These are phyloP conservation scores for Aegilops longissima DNA, from an alignment of 176 grass and related monocot species.

Conservation along the genomic window DNA sequence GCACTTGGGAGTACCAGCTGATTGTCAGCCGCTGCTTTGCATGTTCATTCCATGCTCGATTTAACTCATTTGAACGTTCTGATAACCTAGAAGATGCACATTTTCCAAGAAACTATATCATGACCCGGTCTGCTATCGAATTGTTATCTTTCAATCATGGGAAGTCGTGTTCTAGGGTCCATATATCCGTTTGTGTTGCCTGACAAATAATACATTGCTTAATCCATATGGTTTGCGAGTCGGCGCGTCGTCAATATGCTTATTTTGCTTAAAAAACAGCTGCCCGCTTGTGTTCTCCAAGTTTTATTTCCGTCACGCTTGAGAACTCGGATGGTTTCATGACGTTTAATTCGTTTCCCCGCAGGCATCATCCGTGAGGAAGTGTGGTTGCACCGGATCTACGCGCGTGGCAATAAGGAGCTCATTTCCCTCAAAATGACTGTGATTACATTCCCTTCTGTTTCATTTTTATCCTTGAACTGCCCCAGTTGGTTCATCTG, in stretches of 20 bases:
- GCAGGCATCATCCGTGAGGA: neutral
- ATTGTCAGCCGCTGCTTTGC: neutral
- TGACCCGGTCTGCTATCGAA: neutral
- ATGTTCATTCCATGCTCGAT: neutral
- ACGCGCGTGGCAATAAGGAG: slow-evolving; percentile 30
- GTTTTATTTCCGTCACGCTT: neutral
- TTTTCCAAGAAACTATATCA: neutral
- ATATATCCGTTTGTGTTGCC: neutral
- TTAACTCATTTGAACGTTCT: neutral
- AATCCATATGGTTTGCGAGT: neutral
- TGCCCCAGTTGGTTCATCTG: neutral
- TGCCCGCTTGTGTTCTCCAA: neutral
- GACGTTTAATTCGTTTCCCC: neutral
- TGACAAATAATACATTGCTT: neutral
- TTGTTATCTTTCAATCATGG: neutral
- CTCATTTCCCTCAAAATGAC: neutral
- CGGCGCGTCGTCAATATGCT: neutral
- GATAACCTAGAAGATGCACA: neutral
- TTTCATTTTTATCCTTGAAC: neutral
- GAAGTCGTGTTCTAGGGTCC: neutral
- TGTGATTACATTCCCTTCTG: neutral
- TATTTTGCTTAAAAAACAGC: neutral
- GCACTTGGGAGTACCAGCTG: neutral
- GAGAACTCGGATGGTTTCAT: slow-evolving; percentile 23
- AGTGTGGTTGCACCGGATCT: neutral